Conservation (phyloP, 371 early-diverging fungal species). For the Fennellomyces sp. region DNA sequence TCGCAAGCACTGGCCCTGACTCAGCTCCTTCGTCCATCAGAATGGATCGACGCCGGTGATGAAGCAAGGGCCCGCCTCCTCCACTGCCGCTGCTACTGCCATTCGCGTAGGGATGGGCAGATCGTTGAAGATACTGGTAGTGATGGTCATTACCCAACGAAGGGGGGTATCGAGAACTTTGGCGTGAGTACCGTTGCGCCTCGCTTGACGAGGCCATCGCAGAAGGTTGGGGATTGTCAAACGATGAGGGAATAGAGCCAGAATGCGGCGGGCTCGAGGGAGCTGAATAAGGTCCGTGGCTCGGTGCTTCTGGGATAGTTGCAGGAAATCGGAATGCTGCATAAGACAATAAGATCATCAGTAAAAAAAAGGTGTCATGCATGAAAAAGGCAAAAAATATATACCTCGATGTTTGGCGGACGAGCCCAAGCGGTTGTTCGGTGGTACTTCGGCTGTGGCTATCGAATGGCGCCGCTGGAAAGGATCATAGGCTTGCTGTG, state of each 20-base stretch:
- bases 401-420: slow-evolving; percentile 40
- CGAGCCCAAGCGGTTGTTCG: slow-evolving; percentile 12
- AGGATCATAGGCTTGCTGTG: slow-evolving; percentile 30
- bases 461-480: slow-evolving; percentile 64
- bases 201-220: background rate
- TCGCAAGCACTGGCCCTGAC: slow-evolving; percentile 15
- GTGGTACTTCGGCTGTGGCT: slow-evolving; percentile 41
- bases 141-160: slow-evolving; percentile 18
- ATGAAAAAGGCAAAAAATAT: background rate
- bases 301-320: slow-evolving; percentile 39
- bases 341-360: background rate
- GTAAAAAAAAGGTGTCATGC: background rate
- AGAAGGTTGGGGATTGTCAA: background rate
- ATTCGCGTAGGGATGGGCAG: slow-evolving; percentile 15
- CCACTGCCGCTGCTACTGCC: background rate
- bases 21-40: slow-evolving; percentile 26
- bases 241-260: background rate
- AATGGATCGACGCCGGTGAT: slow-evolving; percentile 35
- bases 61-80: slow-evolving; percentile 25
- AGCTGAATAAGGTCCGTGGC: slow-evolving; percentile 53
- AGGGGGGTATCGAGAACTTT: slow-evolving; percentile 17
- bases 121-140: slow-evolving; percentile 19
- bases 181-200: slow-evolving; percentile 15
- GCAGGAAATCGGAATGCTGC: slow-evolving; percentile 43
- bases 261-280: slow-evolving; percentile 62